phyloP scores from a whole-genome alignment of 768 basidiomycete genomes.

The Pleurotus eryngii region DNA sequence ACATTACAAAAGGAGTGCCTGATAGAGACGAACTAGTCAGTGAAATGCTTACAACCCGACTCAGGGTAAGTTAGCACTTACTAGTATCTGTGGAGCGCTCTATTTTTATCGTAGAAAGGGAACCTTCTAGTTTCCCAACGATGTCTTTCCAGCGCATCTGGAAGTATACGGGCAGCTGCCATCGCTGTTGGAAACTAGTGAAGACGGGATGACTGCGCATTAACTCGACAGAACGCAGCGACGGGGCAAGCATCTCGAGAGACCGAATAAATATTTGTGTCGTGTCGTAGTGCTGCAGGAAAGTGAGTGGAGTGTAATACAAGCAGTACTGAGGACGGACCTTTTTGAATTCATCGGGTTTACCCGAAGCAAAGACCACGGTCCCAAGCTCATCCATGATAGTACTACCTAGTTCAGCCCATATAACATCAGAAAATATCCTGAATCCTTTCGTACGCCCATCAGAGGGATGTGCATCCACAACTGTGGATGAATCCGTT shows the following conservation, averaged over 20 bases:
- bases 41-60: not conserved
- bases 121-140: slow-evolving; percentile 70
- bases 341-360: slow-evolving; percentile 86
- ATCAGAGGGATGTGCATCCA: not conserved
- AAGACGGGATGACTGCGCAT: slow-evolving; percentile 77
- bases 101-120: slow-evolving; percentile 42
- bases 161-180: slow-evolving; percentile 97
- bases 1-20: slow-evolving; percentile 43
- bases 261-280: slow-evolving; percentile 80
- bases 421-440: slow-evolving; percentile 84
- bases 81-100: slow-evolving; percentile 17
- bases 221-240: slow-evolving; percentile 58
- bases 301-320: slow-evolving; percentile 3
- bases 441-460: slow-evolving; percentile 54
- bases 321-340: slow-evolving; percentile 36
- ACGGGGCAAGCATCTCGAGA: slow-evolving; percentile 81
- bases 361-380: slow-evolving; percentile 86
- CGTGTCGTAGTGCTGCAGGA: slow-evolving; percentile 72
- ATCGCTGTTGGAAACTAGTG: slow-evolving; percentile 71
- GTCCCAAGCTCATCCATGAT: slow-evolving; percentile 84
- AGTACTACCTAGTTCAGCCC: slow-evolving; percentile 78
- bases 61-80: not conserved
- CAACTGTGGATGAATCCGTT: not conserved
- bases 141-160: slow-evolving; percentile 98
- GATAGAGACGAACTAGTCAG: not conserved